Base-by-base conservation (phyloP, 768 basidiomycete species). In the Lentinus brumalis region DNA sequence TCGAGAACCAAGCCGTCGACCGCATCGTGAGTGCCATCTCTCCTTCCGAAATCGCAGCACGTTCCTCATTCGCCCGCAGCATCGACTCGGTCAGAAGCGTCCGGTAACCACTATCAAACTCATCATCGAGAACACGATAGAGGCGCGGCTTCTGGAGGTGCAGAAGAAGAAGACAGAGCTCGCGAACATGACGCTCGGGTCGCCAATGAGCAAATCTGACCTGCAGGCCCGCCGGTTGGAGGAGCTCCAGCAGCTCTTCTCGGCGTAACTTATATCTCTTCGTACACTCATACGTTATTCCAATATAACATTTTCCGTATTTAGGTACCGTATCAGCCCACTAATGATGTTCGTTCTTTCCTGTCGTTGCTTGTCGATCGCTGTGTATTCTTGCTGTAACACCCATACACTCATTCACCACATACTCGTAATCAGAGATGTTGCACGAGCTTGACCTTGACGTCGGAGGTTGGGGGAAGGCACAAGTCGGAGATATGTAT, bases 1-100 rank as follows among this genome's bases (percentile, higher is more conserved):
- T 96, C 5, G 95, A 98, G 77, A 95, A 97, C 70, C 96, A 98
- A 75, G 96, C 96, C 18, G 93, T 98, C 31, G 97, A 99, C 76
- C 92, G 96, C 53, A 96, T 97, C 65, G 94, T 97, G 68, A 74
- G 91, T 81, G 46, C 11, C 8, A 14, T 54, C 26, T 63, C 29
- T 44, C 46, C 44, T 45, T 14, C 21, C 50, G 31, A 47, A 26
- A 12, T n/a, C 16, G 53, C 30, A 44, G 50, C 31, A 29, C 29
- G 30, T 31, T 56, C 56, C 32, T 42, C 49, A 32, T 44, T 49
- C 41, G 26, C 2, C 35, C 64, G 50, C 69, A 96, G 92, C 97
- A 99, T 74, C 96, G 97, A 53, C 81, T 99, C 46, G 97, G 97
- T 26, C 97, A 98, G 73, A 96, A 89, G 1, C 83, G 87, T 57